Percentiles rank a stretch among this genome's conserved stretches.
Evolutionary conservation across 108 stramenopile species (phyloP).

Genomic region (Pseudonitzschia multiseries): DNA sequence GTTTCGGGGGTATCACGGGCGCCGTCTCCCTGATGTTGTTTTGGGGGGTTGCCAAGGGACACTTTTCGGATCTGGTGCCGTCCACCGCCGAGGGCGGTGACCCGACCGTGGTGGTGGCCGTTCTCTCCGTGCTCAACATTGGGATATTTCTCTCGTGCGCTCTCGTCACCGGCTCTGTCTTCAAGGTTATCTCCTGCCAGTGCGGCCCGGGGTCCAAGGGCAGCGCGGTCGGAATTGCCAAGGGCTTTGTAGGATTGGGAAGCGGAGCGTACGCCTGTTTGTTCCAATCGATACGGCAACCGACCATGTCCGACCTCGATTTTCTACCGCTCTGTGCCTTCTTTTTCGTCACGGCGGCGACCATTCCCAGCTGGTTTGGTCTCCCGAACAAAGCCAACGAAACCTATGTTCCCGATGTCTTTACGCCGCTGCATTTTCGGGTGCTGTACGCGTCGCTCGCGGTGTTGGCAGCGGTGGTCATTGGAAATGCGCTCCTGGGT

Average conservation of each 20-base stretch:
- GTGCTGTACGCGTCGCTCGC: conserved; percentile 65
- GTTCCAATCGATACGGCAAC: conserved; percentile 56
- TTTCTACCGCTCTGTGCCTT: conserved; percentile 80
- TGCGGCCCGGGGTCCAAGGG: conserved; percentile 75
- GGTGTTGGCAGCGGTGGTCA: conserved; percentile 55
- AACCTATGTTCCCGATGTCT: conserved; percentile 48
- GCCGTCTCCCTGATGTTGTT: conserved; percentile 45
- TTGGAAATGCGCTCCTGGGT: conserved; percentile 47
- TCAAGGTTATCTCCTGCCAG: conserved; percentile 71
- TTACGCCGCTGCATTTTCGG: conserved; percentile 66
- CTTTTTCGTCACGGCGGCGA: conserved; percentile 58
- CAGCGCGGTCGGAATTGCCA: conserved; percentile 80
- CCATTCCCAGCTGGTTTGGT: conserved; percentile 56
- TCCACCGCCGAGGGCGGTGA: neutral
- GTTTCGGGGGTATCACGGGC: conserved; percentile 60
- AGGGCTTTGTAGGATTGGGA: conserved; percentile 86
- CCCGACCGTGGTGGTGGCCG: conserved; percentile 32
- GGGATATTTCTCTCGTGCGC: conserved; percentile 69
- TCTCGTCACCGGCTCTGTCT: conserved; percentile 75
- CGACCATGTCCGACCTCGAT: conserved; percentile 49
- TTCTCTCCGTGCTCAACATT: conserved; percentile 58
- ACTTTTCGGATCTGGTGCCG: neutral
- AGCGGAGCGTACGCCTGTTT: conserved; percentile 44
- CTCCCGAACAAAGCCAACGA: conserved; percentile 52
- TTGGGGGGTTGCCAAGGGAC: conserved; percentile 53